Conservation (phyloP, 192 early-diverging fungal species). For the Borealophlyctis nickersoniae region DNA sequence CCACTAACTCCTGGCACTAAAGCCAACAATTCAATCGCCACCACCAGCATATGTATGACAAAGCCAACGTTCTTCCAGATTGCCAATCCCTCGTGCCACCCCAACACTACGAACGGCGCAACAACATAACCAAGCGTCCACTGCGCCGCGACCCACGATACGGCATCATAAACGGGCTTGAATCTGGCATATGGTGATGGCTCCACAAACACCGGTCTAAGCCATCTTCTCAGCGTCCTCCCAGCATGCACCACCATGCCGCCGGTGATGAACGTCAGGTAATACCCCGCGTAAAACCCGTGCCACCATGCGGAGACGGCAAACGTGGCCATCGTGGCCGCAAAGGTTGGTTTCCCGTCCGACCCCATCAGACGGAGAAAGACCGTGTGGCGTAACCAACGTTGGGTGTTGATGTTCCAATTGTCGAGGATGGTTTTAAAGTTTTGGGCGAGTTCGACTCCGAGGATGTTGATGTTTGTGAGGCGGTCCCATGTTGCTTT, state of each 20-base stretch:
- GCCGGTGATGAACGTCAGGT: conserved; percentile 32
- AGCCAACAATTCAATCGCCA: neutral
- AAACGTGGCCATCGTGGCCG: conserved; percentile 68
- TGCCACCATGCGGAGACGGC: conserved; percentile 86
- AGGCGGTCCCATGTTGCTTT: conserved; percentile 63
- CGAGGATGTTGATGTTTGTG: conserved; percentile 69
- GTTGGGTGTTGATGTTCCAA: conserved; percentile 88
- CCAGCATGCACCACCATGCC: conserved; percentile 18
- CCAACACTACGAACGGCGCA: conserved; percentile 29
- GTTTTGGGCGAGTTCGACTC: conserved; percentile 65
- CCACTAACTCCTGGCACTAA: neutral
- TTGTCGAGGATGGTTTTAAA: conserved; percentile 39
- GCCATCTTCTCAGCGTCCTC: conserved; percentile 16
- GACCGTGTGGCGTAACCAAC: conserved; percentile 81
- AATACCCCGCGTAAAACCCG: conserved; percentile 67
- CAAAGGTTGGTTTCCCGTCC: conserved; percentile 40
- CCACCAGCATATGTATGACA: neutral
- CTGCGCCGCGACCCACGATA: conserved; percentile 28
- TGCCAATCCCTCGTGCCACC: neutral
- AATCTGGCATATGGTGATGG: conserved; percentile 6
- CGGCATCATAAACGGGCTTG: conserved; percentile 32
- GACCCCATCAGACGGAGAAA: conserved; percentile 59
- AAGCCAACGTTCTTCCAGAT: neutral
- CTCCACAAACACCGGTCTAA: conserved; percentile 21
- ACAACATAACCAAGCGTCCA: conserved; percentile 35